phyloP scores from a whole-genome alignment of 1,284 basidiomycete genomes.

The Fomitopsis betulina region DNA sequence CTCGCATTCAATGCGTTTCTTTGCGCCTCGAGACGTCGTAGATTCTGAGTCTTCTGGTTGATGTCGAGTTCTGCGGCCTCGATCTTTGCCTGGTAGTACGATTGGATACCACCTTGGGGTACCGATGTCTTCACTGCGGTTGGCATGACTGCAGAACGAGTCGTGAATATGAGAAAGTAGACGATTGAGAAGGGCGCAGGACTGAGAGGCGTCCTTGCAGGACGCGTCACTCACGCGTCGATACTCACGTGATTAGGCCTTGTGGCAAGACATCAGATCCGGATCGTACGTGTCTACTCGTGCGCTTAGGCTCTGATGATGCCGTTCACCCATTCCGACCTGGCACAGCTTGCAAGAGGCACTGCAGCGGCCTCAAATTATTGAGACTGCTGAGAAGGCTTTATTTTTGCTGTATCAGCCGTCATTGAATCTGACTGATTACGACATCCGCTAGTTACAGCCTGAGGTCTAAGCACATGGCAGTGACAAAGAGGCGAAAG shows the following conservation, averaged over 20 bases:
- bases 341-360: too few species aligned
- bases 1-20: conserved; percentile 94
- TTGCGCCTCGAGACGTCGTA: conserved; percentile 94
- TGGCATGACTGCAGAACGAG: conserved; percentile 37
- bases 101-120: conserved; percentile 65
- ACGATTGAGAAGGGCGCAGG: background rate
- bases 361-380: too few species aligned
- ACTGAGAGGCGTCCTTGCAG: background rate
- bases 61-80: conserved; percentile 90
- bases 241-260: background rate
- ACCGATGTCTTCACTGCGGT: conserved; percentile 42
- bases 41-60: conserved; percentile 95
- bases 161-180: background rate
- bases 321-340: too few species aligned
- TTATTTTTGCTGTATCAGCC: too few species aligned
- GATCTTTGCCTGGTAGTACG: conserved; percentile 96
- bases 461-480: too few species aligned
- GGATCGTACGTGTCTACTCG: background rate
- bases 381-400: too few species aligned
- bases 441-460: too few species aligned
- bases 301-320: background rate
- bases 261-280: background rate
- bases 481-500: too few species aligned
- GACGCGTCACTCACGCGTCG: conserved; percentile 1
- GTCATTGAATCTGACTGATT: too few species aligned